Percentiles rank a stretch among this genome's conserved stretches.
Conservation (phyloP, 2,329 filamentous ascomycete species). For the Fusarium odoratissimum region DNA sequence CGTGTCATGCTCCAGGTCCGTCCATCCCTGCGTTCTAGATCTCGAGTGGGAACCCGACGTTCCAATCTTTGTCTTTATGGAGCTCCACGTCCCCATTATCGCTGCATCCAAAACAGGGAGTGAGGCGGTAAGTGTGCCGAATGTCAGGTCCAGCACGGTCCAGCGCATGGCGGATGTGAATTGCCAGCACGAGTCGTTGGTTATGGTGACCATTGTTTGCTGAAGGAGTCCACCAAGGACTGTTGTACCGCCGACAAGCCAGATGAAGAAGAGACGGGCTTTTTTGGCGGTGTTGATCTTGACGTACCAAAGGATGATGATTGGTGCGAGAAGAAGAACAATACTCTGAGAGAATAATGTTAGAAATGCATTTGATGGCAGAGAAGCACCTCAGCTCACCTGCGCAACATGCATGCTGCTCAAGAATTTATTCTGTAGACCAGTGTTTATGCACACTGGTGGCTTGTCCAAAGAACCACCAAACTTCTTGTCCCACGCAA, state of each 20-base stretch:
- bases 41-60: slow-evolving; percentile 19
- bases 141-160: slow-evolving; percentile 22
- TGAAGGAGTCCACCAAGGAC: slow-evolving; percentile 17
- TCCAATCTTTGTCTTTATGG: slow-evolving; percentile 25
- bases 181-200: slow-evolving; percentile 28
- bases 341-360: neutral
- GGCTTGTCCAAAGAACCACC: slow-evolving; percentile 16
- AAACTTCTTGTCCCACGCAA: slow-evolving; percentile 20
- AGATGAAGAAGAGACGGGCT: slow-evolving; percentile 24
- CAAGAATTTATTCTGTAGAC: slow-evolving; percentile 17
- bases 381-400: neutral
- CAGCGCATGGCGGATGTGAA: slow-evolving; percentile 23
- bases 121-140: slow-evolving; percentile 18
- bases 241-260: slow-evolving; percentile 23
- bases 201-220: slow-evolving; percentile 23
- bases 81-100: slow-evolving; percentile 26
- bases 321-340: slow-evolving; percentile 11
- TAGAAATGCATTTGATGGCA: neutral
- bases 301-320: slow-evolving; percentile 22
- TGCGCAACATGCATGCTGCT: slow-evolving; percentile 35
- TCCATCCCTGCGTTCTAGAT: slow-evolving; percentile 24
- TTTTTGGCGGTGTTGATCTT: slow-evolving; percentile 27
- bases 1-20: slow-evolving; percentile 14
- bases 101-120: slow-evolving; percentile 23
- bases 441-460: slow-evolving; percentile 4